Base-by-base conservation (phyloP, 345 rosid genomes). In the Triadica sebifera region DNA sequence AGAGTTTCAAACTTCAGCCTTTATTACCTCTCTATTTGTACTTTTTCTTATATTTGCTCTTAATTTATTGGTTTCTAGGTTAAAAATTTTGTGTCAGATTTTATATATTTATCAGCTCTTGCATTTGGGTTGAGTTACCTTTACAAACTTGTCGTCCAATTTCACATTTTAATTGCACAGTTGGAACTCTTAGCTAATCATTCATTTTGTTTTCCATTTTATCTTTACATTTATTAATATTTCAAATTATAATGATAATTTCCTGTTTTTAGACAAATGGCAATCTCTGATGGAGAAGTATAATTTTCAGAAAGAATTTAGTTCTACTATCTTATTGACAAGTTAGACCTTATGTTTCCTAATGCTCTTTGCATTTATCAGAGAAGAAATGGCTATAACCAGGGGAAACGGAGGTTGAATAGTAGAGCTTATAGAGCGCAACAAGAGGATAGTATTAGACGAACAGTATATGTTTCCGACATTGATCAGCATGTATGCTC, bases 401-500 rank as follows among this genome's bases (percentile, higher is more conserved):
- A 89, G 81, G 91, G 91, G 68, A 83, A 84, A 75, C 88, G 83
- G 68, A 87, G 88, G 86, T 55, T 87, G 84, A 78, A 38, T 80
- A 92, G 91, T 70, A 86, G 89, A 83, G 76, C 81, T 67, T 87
- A 78, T 69, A 80, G 84, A 81, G 85, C 89, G 57, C 92, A 88
- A 61, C 82, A 86, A 79, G 97, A 92, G 45, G 93, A 90, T 84
- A 87, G 88, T 60, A 51, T 88, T 69, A 85, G 87, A 50, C 86
- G 87, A 65, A 86, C 89, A 13, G 89, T 86, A 67, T 88, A 86
- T 82, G 90, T 88, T 76, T 85, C 92, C 22, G 89, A 86, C 74
- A 85, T 88, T 60, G 89, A 85, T 78, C 90, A 85, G 69, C 86
- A 78, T 70, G 92, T 86, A 69, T 75, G 87, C 79, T 78, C 59